Percentiles rank a stretch among this genome's conserved stretches.
phyloP scores from a whole-genome alignment of 2,329 filamentous ascomycete species.

The Aspergillus tanneri region DNA sequence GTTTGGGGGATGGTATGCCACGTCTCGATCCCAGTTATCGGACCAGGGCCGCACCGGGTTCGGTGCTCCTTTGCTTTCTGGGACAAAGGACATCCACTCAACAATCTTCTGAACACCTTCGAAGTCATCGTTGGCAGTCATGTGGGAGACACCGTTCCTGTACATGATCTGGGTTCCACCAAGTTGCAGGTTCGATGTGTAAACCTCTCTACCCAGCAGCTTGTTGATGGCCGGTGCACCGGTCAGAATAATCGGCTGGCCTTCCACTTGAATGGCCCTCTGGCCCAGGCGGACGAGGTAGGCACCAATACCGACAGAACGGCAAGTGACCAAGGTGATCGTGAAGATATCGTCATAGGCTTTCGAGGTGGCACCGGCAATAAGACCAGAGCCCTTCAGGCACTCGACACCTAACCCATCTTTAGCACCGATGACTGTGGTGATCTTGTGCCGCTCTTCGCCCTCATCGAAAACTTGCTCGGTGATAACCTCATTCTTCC shows the following conservation, averaged over 20 bases:
- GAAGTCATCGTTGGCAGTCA: constrained; percentile 97
- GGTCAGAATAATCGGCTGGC: constrained; percentile 97
- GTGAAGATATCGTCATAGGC: constrained; percentile 99
- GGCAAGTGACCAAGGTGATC: constrained; percentile 93
- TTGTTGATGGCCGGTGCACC: constrained; percentile 98
- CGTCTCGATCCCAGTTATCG: constrained; percentile 90
- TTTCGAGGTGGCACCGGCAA: constrained; percentile 93
- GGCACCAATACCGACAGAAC: constrained; percentile 98
- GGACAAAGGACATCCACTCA: constrained; percentile 95
- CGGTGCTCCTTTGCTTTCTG: constrained; percentile 89
- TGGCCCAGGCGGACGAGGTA: constrained; percentile 98
- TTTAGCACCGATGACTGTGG: constrained; percentile 87
- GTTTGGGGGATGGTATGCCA: constrained; percentile 74
- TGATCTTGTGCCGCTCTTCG: constrained; percentile 90
- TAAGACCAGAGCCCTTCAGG: constrained; percentile 92
- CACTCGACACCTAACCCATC: constrained; percentile 98
- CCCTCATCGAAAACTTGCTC: constrained; percentile 83
- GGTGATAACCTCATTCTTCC: constrained; percentile 76
- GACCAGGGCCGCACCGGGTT: constrained; percentile 85
- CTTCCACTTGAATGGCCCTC: constrained; percentile 97
- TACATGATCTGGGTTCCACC: constrained; percentile 99
- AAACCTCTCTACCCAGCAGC: constrained; percentile 93
- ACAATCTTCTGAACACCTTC: constrained; percentile 97
- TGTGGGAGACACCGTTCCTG: constrained; percentile 98
- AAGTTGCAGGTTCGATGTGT: constrained; percentile 97